Evolutionary conservation across 176 grass and related monocot genomes (phyloP), one percentile per base, ranked within the genome.

Genomic region (Tuctoria greenei): DNA sequence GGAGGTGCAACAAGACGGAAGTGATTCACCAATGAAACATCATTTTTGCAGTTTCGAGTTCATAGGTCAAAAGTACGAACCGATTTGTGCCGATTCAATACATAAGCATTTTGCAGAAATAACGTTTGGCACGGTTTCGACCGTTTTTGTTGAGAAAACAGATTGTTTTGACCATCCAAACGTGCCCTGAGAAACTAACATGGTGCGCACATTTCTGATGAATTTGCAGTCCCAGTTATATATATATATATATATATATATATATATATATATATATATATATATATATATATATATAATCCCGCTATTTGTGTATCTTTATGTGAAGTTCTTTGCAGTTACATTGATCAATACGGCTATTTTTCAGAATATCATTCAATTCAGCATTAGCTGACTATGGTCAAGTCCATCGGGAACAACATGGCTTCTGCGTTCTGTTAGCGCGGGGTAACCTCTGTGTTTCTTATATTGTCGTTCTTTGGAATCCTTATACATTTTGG

Each of bases 341-440:
- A 79, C 70, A 67, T 72, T 18, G 54, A 71, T 24, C 50, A 20
- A 44, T 31, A 12, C 62, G 26, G 55, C 40, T 40, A 40, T 1
- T 28, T 50, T 50, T 24, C n/a, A 52, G 67, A 54, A 85, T 18
- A 28, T 78, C 69, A 61, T 40, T 54, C 68, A 61, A 78, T 43
- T 66, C 10, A 63, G 23, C 2, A 47, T n/a, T 59, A 38, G 38
- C 21, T 57, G 9, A 11, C 27, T 46, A 46, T 46, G 15, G 44
- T 46, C 42, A 15, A 15, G 44, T 46, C 44, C 44, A 46, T 46
- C 44, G 12, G 44, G 44, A 46, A 46, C 2, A 46, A 15, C 44
- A 84, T 45, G 50, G 71, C 60, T 86, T 97, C 88, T 73, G 81
- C 88, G 69, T 79, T 87, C 72, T 85, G 86, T 81, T 97, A 91